Base-by-base conservation (phyloP, 495 filamentous ascomycete genomes). In the Rusavskia elegans region DNA sequence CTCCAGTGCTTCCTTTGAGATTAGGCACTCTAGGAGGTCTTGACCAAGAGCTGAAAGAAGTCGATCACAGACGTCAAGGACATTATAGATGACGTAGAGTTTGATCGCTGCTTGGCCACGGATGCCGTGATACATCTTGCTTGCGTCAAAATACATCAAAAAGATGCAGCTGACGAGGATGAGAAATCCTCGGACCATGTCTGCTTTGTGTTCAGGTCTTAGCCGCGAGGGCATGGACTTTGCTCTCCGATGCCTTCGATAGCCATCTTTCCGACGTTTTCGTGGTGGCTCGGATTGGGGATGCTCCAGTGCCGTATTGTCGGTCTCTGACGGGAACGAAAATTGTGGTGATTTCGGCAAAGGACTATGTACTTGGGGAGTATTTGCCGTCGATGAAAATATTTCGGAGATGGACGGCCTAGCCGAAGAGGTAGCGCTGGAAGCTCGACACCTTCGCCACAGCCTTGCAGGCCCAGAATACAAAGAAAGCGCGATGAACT, bases 51-150 rank as follows among this genome's bases (percentile, higher is more conserved):
- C 90, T 5, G 86, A 84, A 50, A 96, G 78, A 0, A 99, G 73
- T 25, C 87, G 80, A 63, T 99, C 92, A 48, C 80, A 81, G 51
- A 82, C 84, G 66, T 99, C 92, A 4, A 99, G 74, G 30, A 94
- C 85, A 60, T 97, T 97, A 70, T 94, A 97, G 46, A 99, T 96
- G 42, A 96, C 89, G 66, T 97, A 99, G 3, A 99, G 73, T 64
- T 99, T 99, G 68, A 99, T 94, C 8, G 89, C 89, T 5, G 88
- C 87, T 67, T 97, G 93, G 8, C 88, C 92, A 44, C 88, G 82
- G 60, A 99, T 96, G 61, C 88, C 85, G 64, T 99, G 92, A 66
- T 99, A 99, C 87, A 99, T 95, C 36, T 88, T 78, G 63, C 89
- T 95, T 11, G 93, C 90, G 67, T 99, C 92, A 39, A 97, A 85